These are phyloP conservation scores for Wickerhamomyces tratensis DNA, from an alignment of 805 yeast genomes.

Conservation along the genomic window DNA sequence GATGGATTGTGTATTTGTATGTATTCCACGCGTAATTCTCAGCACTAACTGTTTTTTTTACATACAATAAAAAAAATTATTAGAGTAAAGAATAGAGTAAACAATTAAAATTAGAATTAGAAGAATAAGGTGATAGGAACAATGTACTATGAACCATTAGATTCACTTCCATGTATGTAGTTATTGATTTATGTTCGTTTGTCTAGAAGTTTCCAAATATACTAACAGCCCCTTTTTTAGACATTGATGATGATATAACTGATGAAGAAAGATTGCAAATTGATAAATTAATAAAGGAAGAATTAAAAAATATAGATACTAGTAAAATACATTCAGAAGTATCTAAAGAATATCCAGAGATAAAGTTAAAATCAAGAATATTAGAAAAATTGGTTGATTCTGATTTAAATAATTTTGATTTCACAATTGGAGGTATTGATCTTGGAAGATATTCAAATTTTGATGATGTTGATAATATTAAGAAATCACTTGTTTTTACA, in stretches of 20 bases:
- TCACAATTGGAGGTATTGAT: conserved; percentile 25
- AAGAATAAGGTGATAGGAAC: background rate
- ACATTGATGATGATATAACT: conserved; percentile 26
- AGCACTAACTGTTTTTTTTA: background rate
- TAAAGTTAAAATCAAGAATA: background rate
- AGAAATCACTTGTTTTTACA: conserved; percentile 18
- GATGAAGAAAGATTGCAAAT: conserved; percentile 27
- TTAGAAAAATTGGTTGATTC: conserved; percentile 5
- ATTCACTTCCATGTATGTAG: conserved; percentile 32
- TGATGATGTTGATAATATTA: conserved; percentile 15
- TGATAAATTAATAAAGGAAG: conserved; percentile 23
- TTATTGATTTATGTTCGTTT: too few species aligned
- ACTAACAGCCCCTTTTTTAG: conserved; percentile 11
- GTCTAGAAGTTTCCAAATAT: too few species aligned
- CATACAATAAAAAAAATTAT: too few species aligned
- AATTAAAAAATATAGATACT: background rate
- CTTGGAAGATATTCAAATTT: conserved; percentile 20
- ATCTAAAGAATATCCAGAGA: background rate
- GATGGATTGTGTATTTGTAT: background rate
- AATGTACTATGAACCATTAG: conserved; percentile 25
- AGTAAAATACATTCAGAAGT: conserved; percentile 9
- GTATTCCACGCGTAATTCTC: background rate
- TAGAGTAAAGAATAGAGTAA: too few species aligned
- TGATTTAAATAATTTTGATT: conserved; percentile 9
- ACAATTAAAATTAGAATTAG: background rate